Evolutionary conservation across 352 stramenopile species (phyloP), one percentile per base, ranked within the genome.

Genomic region (Phytophthora lateralis): DNA sequence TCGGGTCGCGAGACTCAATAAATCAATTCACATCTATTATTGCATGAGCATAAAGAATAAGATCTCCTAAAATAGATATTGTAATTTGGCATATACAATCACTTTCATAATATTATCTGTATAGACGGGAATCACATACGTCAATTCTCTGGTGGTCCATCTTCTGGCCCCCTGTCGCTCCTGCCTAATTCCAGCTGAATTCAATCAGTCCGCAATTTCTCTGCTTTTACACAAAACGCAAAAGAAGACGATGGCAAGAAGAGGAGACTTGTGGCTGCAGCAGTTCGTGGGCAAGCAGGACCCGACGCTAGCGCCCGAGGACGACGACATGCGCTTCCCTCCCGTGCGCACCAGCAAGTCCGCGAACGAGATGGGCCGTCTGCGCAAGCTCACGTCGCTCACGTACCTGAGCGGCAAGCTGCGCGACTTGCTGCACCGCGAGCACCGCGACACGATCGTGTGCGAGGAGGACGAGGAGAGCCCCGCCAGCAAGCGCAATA

Each of bases 341-440:
- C 29, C 20, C n/a, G 45, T 57, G 18, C 45, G 41, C 21, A 7
- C 61, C 44, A 60, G 34, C 47, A 68, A 71, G 51, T 67, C 66
- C 0, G 20, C 44, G 20, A 65, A 82, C 11, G 77, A 84, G 17
- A 60, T 54, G 53, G 73, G 73, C 57, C 71, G 61, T 8, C 54
- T 88, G 15, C 76, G 75, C 38, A 88, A 89, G 54, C 70, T 85
- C 60, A 80, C 75, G 59, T 91, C 82, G 41, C 49, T 91, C 32
- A 69, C 45, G 30, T 90, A 90, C 58, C 66, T 89, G 38, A 56
- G 70, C 45, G 49, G 66, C 55, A 89, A 90, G 55, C 29, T 91
- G 37, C 77, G 72, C 47, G 55, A 61, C 44, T 76, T 73, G 59
- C 73, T 91, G n/a, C 78, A 79, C 41, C 75, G 63, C 42, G 71